Percentiles rank a stretch among this genome's conserved stretches.
Conservation (phyloP, 495 filamentous ascomycete genomes). For the Talaromyces adpressus region DNA sequence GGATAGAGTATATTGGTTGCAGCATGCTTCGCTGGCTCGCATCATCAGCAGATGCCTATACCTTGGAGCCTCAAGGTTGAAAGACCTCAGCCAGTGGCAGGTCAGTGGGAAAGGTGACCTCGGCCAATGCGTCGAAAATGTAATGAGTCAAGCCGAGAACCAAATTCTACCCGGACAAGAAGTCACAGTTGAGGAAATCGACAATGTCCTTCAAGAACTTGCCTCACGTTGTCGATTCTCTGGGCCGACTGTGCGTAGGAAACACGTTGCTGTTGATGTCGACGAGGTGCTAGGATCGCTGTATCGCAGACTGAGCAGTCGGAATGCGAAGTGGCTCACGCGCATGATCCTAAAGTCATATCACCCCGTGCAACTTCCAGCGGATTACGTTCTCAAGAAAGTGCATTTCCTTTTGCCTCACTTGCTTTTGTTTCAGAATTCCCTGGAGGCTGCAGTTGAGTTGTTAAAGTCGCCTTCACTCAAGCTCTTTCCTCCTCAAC, state of each 20-base stretch:
- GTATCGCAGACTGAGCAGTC: conserved; percentile 54
- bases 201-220: conserved; percentile 52
- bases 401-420: conserved; percentile 54
- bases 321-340: conserved; percentile 86
- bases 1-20: conserved; percentile 68
- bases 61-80: conserved; percentile 51
- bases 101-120: conserved; percentile 55
- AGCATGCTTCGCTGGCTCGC: conserved; percentile 50
- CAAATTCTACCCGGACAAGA: conserved; percentile 23
- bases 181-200: conserved; percentile 72
- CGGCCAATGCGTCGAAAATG: conserved; percentile 58
- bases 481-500: conserved; percentile 29
- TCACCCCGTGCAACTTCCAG: conserved; percentile 50
- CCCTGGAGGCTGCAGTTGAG: conserved; percentile 43
- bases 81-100: conserved; percentile 55
- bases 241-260: conserved; percentile 51
- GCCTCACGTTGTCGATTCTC: conserved; percentile 65
- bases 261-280: conserved; percentile 30
- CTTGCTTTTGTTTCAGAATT: conserved; percentile 60
- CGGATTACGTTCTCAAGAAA: conserved; percentile 34
- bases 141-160: conserved; percentile 58
- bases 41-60: conserved; percentile 57
- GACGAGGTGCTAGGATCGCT: conserved; percentile 45
- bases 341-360: conserved; percentile 74
- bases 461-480: conserved; percentile 38